Conservation (phyloP, 176 grass and related monocot species). For the Oryza meyeriana region DNA sequence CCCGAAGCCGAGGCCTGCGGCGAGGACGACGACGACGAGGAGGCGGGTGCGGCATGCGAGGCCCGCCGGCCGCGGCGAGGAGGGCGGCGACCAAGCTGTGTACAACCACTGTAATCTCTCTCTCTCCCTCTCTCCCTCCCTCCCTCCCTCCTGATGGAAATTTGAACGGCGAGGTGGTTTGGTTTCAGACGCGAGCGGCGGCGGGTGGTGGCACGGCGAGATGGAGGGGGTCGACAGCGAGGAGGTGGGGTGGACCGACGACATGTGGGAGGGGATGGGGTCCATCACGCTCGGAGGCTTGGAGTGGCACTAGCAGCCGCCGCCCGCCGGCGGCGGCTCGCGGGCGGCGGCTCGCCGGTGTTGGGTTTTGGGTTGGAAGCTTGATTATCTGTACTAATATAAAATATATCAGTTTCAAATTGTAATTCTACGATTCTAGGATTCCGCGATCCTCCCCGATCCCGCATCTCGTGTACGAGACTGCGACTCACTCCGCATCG, state of each 20-base stretch:
- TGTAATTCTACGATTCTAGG: too few species aligned
- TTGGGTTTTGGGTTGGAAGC: neutral
- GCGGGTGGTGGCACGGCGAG: slow-evolving; percentile 67
- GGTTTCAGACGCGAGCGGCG: slow-evolving; percentile 68
- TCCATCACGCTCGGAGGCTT: slow-evolving; percentile 71
- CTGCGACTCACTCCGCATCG: too few species aligned
- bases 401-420: too few species aligned
- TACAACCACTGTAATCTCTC: slow-evolving; percentile 80
- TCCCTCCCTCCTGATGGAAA: neutral
- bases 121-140: neutral
- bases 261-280: slow-evolving; percentile 90
- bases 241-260: slow-evolving; percentile 73
- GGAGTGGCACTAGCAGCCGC: slow-evolving; percentile 59
- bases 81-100: slow-evolving; percentile 27
- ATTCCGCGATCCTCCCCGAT: too few species aligned
- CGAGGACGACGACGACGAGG: neutral
- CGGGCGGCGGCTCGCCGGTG: neutral
- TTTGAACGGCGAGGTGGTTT: neutral
- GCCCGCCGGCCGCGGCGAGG: neutral
- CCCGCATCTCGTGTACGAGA: too few species aligned
- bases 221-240: slow-evolving; percentile 82
- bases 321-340: neutral
- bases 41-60: slow-evolving; percentile 22
- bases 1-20: slow-evolving; percentile 37
- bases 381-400: too few species aligned